Evolutionary conservation across 176 grass and related monocot genomes (phyloP).

Genomic region (barley (Hordeum vulgare)): DNA sequence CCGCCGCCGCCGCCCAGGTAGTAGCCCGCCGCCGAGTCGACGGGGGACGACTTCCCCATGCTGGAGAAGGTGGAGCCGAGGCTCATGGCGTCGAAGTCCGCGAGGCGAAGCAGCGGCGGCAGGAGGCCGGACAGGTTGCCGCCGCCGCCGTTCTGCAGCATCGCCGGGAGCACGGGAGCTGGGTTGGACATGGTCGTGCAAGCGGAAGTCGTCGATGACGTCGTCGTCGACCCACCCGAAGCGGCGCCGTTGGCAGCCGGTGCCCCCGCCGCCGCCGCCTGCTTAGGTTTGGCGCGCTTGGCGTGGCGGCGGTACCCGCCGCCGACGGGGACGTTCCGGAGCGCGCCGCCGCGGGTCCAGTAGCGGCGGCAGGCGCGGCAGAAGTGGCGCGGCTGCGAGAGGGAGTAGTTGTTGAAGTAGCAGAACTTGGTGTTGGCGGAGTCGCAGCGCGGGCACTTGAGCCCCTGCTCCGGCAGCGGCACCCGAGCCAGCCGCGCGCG

Average conservation of each 20-base stretch:
- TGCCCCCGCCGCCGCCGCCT: neutral
- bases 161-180: neutral
- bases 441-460: conserved; percentile 88
- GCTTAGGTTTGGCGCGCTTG: conserved; percentile 50
- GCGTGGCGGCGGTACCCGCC: conserved; percentile 70
- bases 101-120: conserved; percentile 45
- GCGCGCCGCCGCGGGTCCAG: conserved; percentile 91
- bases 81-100: conserved; percentile 55
- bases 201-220: conserved; percentile 4
- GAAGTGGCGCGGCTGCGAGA: conserved; percentile 88
- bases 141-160: conserved; percentile 20
- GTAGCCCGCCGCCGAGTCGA: neutral
- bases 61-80: conserved; percentile 41
- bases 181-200: conserved; percentile 8
- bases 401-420: conserved; percentile 98
- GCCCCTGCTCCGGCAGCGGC: conserved; percentile 63
- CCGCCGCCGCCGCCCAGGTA: neutral
- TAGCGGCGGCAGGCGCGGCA: conserved; percentile 91
- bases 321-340: conserved; percentile 87
- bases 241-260: neutral
- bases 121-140: conserved; percentile 32
- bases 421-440: conserved; percentile 96
- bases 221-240: neutral
- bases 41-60: conserved; percentile 11
- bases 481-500: conserved; percentile 53